Conservation (phyloP, 148 eudicot species). For the Rhododendron williamsianum region DNA sequence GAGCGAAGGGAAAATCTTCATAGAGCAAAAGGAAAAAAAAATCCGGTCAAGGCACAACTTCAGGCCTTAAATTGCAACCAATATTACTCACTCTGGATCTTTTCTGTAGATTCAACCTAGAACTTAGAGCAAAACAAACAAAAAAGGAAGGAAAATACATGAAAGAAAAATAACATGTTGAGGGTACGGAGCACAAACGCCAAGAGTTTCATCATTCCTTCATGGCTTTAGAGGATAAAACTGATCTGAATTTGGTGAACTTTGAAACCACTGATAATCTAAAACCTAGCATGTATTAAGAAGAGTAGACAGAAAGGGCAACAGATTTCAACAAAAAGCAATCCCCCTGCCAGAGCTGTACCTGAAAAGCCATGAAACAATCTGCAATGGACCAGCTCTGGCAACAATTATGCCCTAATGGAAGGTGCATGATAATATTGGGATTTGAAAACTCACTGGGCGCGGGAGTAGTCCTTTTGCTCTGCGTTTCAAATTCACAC, state of each 20-base stretch:
- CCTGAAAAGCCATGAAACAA: constrained; percentile 2
- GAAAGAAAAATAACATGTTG: background rate
- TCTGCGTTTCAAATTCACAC: constrained; percentile 78
- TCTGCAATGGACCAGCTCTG: background rate
- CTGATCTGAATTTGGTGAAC: background rate
- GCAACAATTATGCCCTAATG: background rate
- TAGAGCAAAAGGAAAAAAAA: background rate
- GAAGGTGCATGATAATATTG: background rate
- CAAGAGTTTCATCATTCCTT: background rate
- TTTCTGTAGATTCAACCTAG: background rate
- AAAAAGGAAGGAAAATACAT: background rate
- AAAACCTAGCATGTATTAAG: background rate
- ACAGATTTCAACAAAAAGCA: background rate
- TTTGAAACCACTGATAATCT: background rate
- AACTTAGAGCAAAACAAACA: background rate
- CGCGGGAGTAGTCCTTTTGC: constrained; percentile 94
- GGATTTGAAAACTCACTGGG: constrained; percentile 46
- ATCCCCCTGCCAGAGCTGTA: background rate
- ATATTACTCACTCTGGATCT: background rate
- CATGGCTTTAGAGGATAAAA: background rate
- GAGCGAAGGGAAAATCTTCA: constrained; percentile 8
- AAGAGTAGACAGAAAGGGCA: background rate
- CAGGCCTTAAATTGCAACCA: background rate
- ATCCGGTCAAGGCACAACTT: background rate
- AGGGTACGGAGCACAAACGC: background rate